phyloP scores from a whole-genome alignment of 495 filamentous ascomycete genomes.

The Collariella sp. region DNA sequence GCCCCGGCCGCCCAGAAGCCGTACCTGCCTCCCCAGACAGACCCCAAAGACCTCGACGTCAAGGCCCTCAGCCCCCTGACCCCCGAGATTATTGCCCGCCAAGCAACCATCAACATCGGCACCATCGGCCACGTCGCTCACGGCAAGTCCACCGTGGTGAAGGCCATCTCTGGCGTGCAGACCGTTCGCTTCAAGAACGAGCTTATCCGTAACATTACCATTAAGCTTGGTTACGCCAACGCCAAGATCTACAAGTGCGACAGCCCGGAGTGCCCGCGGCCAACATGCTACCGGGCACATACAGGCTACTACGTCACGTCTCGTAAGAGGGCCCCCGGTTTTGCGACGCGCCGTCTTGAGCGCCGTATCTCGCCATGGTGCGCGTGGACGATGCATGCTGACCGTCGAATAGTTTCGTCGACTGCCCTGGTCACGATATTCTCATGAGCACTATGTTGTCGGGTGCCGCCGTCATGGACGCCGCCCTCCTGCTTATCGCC shows the following conservation, averaged over 20 bases:
- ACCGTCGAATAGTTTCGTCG: slow-evolving; percentile 63
- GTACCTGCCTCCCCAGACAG: slow-evolving; percentile 74
- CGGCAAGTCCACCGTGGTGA: slow-evolving; percentile 96
- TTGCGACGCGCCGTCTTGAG: not conserved
- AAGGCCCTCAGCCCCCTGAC: slow-evolving; percentile 70
- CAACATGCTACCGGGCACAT: slow-evolving; percentile 91
- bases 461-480: slow-evolving; percentile 98
- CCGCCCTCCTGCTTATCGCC: slow-evolving; percentile 88
- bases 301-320: slow-evolving; percentile 77
- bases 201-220: slow-evolving; percentile 96
- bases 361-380: not conserved
- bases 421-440: slow-evolving; percentile 99
- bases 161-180: slow-evolving; percentile 97
- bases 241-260: slow-evolving; percentile 99
- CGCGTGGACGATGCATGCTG: slow-evolving; percentile 1
- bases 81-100: slow-evolving; percentile 91
- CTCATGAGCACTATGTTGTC: slow-evolving; percentile 99
- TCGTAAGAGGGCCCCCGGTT: slow-evolving; percentile 51
- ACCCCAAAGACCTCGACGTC: slow-evolving; percentile 77
- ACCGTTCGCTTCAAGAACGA: slow-evolving; percentile 99
- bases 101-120: slow-evolving; percentile 98
- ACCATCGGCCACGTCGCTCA: slow-evolving; percentile 98
- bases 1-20: slow-evolving; percentile 39
- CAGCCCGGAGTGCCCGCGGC: slow-evolving; percentile 78
- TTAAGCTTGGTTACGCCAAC: slow-evolving; percentile 98